Percentiles rank a stretch among this genome's conserved stretches.
These are phyloP conservation scores for Penicillium sp. DNA, from an alignment of 2,329 filamentous ascomycete species.

Conservation along the genomic window DNA sequence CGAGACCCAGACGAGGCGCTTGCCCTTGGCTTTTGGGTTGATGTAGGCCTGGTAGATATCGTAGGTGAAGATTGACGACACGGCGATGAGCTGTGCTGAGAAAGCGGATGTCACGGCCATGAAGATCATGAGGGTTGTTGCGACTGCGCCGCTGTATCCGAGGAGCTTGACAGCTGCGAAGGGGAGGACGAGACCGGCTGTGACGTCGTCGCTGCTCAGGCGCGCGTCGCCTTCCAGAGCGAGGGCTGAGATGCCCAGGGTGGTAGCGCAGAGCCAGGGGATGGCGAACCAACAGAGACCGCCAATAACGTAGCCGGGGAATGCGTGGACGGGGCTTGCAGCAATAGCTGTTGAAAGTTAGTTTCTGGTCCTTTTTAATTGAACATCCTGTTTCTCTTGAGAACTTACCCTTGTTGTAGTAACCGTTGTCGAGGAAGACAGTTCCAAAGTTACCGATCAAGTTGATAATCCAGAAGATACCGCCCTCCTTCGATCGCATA, in stretches of 20 bases:
- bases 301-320: slow-evolving; percentile 85
- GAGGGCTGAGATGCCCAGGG: slow-evolving; percentile 79
- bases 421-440: slow-evolving; percentile 81
- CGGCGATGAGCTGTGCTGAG: slow-evolving; percentile 80
- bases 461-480: slow-evolving; percentile 90
- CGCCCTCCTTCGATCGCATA: slow-evolving; percentile 78
- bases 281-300: slow-evolving; percentile 91
- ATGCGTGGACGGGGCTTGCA: slow-evolving; percentile 77
- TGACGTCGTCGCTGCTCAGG: slow-evolving; percentile 72
- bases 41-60: slow-evolving; percentile 87
- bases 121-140: slow-evolving; percentile 78
- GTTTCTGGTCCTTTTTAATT: background rate
- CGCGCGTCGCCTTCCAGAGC: slow-evolving; percentile 75
- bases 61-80: slow-evolving; percentile 85
- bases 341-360: slow-evolving; percentile 65
- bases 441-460: slow-evolving; percentile 67
- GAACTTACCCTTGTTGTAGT: slow-evolving; percentile 71
- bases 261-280: slow-evolving; percentile 84
- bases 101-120: slow-evolving; percentile 87
- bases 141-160: slow-evolving; percentile 76
- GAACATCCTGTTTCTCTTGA: background rate
- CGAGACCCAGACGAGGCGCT: slow-evolving; percentile 75
- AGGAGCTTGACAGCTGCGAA: slow-evolving; percentile 82
- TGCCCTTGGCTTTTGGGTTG: slow-evolving; percentile 73
- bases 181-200: slow-evolving; percentile 79